Base-by-base conservation (phyloP, 169 alveolate species). In the Perkinsus olseni region DNA sequence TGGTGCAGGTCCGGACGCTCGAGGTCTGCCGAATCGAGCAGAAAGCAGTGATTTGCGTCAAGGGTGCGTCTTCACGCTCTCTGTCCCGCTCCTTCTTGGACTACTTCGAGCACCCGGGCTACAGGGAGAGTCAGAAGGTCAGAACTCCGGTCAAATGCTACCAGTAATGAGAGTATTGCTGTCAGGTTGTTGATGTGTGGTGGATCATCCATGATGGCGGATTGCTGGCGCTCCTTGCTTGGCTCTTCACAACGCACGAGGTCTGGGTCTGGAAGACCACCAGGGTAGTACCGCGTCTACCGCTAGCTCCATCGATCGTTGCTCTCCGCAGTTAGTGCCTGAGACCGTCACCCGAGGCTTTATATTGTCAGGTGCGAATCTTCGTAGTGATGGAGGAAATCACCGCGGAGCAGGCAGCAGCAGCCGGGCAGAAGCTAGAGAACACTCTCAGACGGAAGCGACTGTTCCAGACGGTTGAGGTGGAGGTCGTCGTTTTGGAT, bases 191-290 rank as follows among this genome's bases (percentile, higher is more conserved):
- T 24, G 93, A 74, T 21, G 74, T 74, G 13, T 94, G 95, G 94
- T 94, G 95, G 95, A 94, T 94, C 93, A 92, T 94, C 50, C 95
- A 94, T 38, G 95, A 92, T 45, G 95, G 95, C 13, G 95, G 95
- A 17, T 91, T 94, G 28, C 38, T 94, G 94, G 91, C 92, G 36
- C 94, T 92, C 45, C 38, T 94, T 38, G 38, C 94, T n/a, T 94
- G 94, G 94, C 92, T 94, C 38, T 82, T 94, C 74, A 39, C 51
- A 39, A 94, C 82, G 91, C 93, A 94, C 38, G 74, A 92, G 91
- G 51, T 91, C 40, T 94, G 93, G 94, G 62, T 45, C 62, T 45
- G 62, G 62, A 45, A 45, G 17, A 45, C 62, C 24, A 45, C 24
- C 17, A 6, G 62, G 17, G 62, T 45, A 45, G n/a, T n/a, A n/a